Evolutionary conservation across 805 yeast species (phyloP).

Genomic region (Candida yuanshanica): DNA sequence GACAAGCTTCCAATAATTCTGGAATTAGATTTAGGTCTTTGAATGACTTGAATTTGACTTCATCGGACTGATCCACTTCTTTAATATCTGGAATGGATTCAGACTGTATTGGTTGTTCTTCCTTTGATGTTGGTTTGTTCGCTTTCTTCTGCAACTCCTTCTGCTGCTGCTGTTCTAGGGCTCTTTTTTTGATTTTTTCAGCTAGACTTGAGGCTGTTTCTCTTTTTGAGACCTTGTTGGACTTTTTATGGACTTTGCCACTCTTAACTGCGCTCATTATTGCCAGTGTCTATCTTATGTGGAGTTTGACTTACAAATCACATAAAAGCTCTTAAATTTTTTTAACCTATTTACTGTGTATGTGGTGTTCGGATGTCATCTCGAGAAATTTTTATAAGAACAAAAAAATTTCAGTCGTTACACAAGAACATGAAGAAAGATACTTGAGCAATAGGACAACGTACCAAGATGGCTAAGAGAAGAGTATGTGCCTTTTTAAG

Average conservation of each 20-base stretch:
- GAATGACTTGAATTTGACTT: constrained; percentile 36
- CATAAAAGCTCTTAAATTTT: not conserved
- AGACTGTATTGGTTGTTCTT: too few species aligned
- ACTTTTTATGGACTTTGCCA: constrained; percentile 17
- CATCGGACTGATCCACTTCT: constrained; percentile 7
- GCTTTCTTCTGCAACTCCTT: constrained; percentile 2
- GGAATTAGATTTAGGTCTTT: constrained; percentile 61
- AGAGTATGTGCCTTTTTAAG: constrained; percentile 30
- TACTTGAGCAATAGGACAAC: not conserved
- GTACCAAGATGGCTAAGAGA: constrained; percentile 43
- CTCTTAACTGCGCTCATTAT: not conserved
- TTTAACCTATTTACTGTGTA: too few species aligned
- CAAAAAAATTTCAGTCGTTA: not conserved
- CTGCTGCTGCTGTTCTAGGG: constrained; percentile 22
- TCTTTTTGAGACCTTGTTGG: constrained; percentile 24
- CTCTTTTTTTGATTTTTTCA: constrained; percentile 45
- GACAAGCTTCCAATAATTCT: constrained; percentile 75
- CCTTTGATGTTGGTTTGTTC: constrained; percentile 2
- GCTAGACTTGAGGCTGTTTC: constrained; percentile 45
- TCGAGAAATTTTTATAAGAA: not conserved
- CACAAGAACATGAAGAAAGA: not conserved
- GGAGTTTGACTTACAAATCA: not conserved
- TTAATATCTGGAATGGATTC: constrained; percentile 13
- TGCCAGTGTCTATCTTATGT: not conserved
- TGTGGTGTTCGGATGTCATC: constrained; percentile 26